These are phyloP conservation scores for Logfia minima DNA, from an alignment of 129 eudicot species.

Conservation along the genomic window DNA sequence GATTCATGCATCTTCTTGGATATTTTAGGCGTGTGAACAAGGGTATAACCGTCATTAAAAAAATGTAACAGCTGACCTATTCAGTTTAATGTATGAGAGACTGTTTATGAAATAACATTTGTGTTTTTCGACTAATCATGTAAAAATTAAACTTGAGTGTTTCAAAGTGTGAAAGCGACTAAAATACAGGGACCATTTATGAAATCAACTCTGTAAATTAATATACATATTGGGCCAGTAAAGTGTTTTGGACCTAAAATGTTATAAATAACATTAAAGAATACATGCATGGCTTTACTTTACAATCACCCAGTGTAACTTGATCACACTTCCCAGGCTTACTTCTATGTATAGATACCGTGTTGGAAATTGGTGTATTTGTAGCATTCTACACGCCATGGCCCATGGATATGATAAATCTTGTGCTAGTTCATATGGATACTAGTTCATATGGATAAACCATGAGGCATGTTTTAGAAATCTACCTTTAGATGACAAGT, in stretches of 20 bases:
- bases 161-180: background rate
- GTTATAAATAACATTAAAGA: background rate
- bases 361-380: conserved; percentile 24
- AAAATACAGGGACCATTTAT: background rate
- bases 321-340: conserved; percentile 28
- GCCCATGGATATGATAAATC: conserved; percentile 51
- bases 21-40: too few species aligned
- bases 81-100: too few species aligned
- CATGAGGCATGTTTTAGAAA: conserved; percentile 15
- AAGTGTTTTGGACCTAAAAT: background rate
- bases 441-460: conserved; percentile 22
- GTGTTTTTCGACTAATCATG: too few species aligned
- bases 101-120: too few species aligned
- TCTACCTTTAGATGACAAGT: conserved; percentile 19
- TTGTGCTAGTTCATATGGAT: conserved; percentile 37
- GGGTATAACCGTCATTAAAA: too few species aligned
- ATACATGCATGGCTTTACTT: background rate
- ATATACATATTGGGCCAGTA: background rate
- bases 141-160: too few species aligned
- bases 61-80: too few species aligned
- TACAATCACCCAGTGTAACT: background rate
- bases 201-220: background rate
- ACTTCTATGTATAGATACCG: conserved; percentile 13
- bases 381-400: conserved; percentile 45
- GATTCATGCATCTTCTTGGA: too few species aligned